phyloP scores from a whole-genome alignment of 495 filamentous ascomycete genomes.

The Penicillium crystallinum region DNA sequence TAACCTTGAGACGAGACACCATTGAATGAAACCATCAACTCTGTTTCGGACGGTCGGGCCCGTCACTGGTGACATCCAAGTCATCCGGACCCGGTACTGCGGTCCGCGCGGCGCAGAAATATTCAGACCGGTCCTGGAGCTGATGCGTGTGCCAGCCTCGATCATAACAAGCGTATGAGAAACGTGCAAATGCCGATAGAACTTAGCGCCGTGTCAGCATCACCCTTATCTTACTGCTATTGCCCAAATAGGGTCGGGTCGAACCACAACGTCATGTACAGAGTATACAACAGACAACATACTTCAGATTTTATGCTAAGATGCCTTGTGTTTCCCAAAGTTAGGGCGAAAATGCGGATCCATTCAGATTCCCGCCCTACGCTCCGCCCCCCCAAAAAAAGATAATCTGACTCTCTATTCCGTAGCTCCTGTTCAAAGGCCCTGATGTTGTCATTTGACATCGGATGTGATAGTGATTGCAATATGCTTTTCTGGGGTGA shows the following conservation, averaged over 20 bases:
- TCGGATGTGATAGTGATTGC: conserved; percentile 13
- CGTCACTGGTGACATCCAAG: neutral
- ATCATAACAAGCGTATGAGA: conserved; percentile 1
- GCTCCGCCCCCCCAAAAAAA: neutral
- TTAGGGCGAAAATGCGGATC: neutral
- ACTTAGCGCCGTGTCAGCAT: neutral
- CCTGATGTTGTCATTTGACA: conserved; percentile 12
- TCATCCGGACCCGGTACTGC: conserved; percentile 15
- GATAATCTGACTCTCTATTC: neutral
- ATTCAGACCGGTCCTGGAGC: neutral
- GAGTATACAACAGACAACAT: too few relatives aligned
- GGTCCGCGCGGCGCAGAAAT: conserved; percentile 10
- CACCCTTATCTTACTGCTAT: neutral
- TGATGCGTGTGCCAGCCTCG: conserved; percentile 2
- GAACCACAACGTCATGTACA: neutral
- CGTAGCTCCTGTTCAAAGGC: neutral
- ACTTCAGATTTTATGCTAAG: neutral
- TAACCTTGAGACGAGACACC: neutral
- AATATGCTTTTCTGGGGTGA: neutral
- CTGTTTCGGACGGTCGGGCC: neutral
- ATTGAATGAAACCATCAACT: neutral
- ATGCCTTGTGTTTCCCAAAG: neutral
- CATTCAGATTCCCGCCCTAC: neutral
- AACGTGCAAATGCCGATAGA: neutral
- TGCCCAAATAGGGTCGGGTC: neutral